phyloP scores from a whole-genome alignment of 495 filamentous ascomycete species.

The Aspergillus carlsbadensis region DNA sequence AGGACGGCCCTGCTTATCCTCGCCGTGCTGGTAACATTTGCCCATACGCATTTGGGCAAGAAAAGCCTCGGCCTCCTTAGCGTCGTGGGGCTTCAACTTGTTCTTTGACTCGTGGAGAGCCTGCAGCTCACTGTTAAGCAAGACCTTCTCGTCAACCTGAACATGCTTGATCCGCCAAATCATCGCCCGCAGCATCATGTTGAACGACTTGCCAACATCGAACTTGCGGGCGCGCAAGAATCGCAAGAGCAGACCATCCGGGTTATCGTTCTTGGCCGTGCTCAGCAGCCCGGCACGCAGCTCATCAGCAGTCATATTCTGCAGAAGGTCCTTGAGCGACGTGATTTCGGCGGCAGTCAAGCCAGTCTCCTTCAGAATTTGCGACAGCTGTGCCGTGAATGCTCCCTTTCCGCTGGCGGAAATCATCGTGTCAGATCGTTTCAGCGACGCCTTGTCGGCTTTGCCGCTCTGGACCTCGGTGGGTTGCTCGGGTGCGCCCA shows the following conservation, averaged over 20 bases:
- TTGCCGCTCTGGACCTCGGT: constrained; percentile 14
- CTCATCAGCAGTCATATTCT: constrained; percentile 59
- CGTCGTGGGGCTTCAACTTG: constrained; percentile 47
- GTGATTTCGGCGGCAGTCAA: constrained; percentile 28
- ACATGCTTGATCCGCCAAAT: constrained; percentile 79
- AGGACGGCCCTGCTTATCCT: constrained; percentile 78
- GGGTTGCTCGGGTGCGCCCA: constrained; percentile 15
- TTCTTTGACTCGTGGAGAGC: constrained; percentile 57
- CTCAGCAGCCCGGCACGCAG: constrained; percentile 76
- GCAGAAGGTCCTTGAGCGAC: constrained; percentile 28
- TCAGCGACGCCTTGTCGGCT: constrained; percentile 12
- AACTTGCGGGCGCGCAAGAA: constrained; percentile 93
- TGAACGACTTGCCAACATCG: constrained; percentile 84
- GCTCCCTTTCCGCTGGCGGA: constrained; percentile 22
- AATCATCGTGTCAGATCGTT: constrained; percentile 28
- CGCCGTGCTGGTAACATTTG: constrained; percentile 86
- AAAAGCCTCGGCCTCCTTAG: constrained; percentile 74
- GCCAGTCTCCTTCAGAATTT: constrained; percentile 25
- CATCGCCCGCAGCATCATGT: constrained; percentile 89
- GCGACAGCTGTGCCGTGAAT: constrained; percentile 19
- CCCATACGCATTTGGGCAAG: constrained; percentile 82
- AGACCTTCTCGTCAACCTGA: constrained; percentile 80
- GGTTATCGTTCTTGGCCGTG: constrained; percentile 89
- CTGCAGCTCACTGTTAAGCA: constrained; percentile 69
- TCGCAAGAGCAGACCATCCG: constrained; percentile 83